Base-by-base conservation (phyloP, 495 filamentous ascomycete species). In the Penicillium arizonense region DNA sequence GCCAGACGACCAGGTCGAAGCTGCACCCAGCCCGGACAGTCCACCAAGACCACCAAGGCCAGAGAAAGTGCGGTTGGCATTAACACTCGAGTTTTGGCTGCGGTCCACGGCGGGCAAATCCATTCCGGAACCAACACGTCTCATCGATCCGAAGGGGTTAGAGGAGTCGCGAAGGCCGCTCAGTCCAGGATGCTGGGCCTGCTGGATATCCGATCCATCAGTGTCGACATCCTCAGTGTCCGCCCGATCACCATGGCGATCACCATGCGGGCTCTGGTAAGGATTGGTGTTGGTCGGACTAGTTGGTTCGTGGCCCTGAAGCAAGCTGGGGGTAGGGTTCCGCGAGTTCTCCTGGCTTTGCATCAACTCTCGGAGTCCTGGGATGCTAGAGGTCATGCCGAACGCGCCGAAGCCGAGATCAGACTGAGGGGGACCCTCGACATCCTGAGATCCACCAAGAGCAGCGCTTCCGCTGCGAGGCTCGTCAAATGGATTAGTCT, bases 281-380 rank as follows among this genome's bases (percentile, higher is more conserved):
- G 94, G 95, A 68, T 98, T 98, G 1, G 94, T 97, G 54, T 96
- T 91, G 0, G 93, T 94, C 33, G 94, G 95, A 62, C 95, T 97
- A 54, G 88, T 81, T 6, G 86, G 86, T 55, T 91, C 88, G 48
- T 80, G 75, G 43, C 71, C 78, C 43, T 80, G 79, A 47, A 76
- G 70, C 36, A 78, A 72, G 45, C 75, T 78, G 39, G 75, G 80
- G 59, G 77, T 84, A 57, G 77, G 76, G 62, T 86, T 81, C 33
- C 80, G 74, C 11, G 78, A 80, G 42, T 74, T 75, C 41, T 87
- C 81, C 21, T 80, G 75, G 48, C 81, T 77, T 53, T 78, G 80
- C 64, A 82, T 76, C 57, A 82, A 69, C 40, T 87, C 86, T 45
- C 77, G 87, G 68, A 77, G 88, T 40, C 78, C 83, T 58, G 81